A percentile compares a stretch with the other conserved stretches of the same genome.
Evolutionary conservation across 805 yeast species (phyloP).

Genomic region (Tetrapisispora arboricola): DNA sequence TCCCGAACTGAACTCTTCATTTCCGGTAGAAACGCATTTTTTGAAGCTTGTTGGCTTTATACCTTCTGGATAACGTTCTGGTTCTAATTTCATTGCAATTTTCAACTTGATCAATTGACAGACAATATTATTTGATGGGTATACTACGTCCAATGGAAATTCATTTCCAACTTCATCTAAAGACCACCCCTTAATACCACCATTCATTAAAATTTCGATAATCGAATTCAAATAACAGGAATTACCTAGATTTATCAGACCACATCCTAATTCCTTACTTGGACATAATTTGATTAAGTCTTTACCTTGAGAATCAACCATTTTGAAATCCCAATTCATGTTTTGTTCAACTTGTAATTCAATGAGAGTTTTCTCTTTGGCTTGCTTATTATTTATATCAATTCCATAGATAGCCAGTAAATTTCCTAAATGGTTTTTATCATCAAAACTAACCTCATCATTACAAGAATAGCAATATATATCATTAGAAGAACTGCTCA

Average conservation of each 20-base stretch:
- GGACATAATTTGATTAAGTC: constrained; percentile 42
- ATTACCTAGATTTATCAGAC: constrained; percentile 83
- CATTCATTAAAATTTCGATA: constrained; percentile 55
- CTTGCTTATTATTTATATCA: constrained; percentile 41
- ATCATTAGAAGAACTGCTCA: constrained; percentile 65
- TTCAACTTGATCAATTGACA: constrained; percentile 71
- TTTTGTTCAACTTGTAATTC: constrained; percentile 92
- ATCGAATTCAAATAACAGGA: constrained; percentile 85
- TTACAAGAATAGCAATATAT: constrained; percentile 82
- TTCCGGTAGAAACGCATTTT: constrained; percentile 61
- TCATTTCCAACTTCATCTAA: constrained; percentile 30
- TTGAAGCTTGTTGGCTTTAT: constrained; percentile 71
- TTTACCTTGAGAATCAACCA: constrained; percentile 63
- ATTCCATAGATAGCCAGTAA: constrained; percentile 51
- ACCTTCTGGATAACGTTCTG: constrained; percentile 56
- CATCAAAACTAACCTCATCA: constrained; percentile 70
- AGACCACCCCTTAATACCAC: constrained; percentile 27
- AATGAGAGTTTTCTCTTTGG: constrained; percentile 79
- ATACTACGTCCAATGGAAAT: constrained; percentile 32
- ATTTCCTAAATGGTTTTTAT: constrained; percentile 18
- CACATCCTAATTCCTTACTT: constrained; percentile 49
- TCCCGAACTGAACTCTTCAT: constrained; percentile 74
- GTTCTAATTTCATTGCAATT: constrained; percentile 52
- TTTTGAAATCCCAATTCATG: constrained; percentile 82
- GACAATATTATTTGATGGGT: constrained; percentile 56